These are phyloP conservation scores for Rhizopogon roseolus DNA, from an alignment of 768 basidiomycete species.

Conservation along the genomic window DNA sequence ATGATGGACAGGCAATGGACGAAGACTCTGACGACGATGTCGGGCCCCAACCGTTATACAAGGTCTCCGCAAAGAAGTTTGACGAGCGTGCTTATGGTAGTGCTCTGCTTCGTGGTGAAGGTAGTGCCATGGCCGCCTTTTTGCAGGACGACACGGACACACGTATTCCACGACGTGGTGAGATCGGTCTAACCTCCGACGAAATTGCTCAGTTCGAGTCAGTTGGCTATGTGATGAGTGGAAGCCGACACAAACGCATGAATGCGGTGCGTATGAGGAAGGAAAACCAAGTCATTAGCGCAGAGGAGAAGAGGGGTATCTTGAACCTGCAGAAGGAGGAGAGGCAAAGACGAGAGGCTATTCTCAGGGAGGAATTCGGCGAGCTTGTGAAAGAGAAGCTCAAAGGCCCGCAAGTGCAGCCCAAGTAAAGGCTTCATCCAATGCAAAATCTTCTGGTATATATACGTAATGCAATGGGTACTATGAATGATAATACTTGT, in stretches of 20 bases:
- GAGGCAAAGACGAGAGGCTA: conserved; percentile 83
- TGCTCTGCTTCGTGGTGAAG: conserved; percentile 90
- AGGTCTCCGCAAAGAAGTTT: conserved; percentile 43
- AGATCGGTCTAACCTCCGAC: conserved; percentile 88
- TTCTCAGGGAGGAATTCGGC: conserved; percentile 85
- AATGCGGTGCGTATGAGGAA: conserved; percentile 98
- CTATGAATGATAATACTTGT: background rate
- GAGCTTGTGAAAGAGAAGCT: conserved; percentile 77
- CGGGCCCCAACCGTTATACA: conserved; percentile 69
- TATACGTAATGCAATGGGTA: no score
- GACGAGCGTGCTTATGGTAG: conserved; percentile 89
- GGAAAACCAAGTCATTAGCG: conserved; percentile 99
- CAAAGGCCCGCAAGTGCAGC: conserved; percentile 40
- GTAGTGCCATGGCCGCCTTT: conserved; percentile 97
- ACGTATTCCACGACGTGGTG: conserved; percentile 97
- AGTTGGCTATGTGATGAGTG: conserved; percentile 98
- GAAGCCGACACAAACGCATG: conserved; percentile 92
- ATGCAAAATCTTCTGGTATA: background rate
- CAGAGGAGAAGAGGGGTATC: conserved; percentile 96
- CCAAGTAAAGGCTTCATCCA: conserved; percentile 1
- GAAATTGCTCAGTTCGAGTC: conserved; percentile 85
- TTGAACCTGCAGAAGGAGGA: conserved; percentile 94
- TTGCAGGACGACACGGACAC: conserved; percentile 75
- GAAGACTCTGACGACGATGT: conserved; percentile 62
- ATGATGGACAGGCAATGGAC: conserved; percentile 18